Evolutionary conservation across 495 filamentous ascomycete species (phyloP).

Genomic region (Saxispiralis lemnorum): DNA sequence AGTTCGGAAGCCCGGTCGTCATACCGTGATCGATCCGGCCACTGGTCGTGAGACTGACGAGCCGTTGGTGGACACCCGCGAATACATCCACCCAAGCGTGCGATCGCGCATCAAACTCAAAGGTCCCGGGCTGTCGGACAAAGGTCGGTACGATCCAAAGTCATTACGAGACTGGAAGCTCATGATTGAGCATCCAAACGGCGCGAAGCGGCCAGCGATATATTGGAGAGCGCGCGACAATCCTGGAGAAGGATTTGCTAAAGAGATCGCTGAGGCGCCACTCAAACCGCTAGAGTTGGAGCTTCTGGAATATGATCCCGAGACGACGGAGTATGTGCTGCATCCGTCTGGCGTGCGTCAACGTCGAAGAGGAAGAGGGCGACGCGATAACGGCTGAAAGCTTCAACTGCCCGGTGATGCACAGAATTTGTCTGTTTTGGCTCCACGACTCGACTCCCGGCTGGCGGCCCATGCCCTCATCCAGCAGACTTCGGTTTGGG

Average conservation of each 20-base stretch:
- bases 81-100: conserved; percentile 46
- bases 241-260: conserved; percentile 14
- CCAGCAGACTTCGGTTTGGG: conserved; percentile 12
- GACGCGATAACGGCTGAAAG: background rate
- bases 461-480: background rate
- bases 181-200: conserved; percentile 19
- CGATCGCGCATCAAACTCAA: conserved; percentile 36
- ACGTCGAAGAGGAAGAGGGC: background rate
- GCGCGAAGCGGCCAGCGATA: conserved; percentile 16
- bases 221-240: conserved; percentile 19
- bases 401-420: background rate
- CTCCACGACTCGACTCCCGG: background rate
- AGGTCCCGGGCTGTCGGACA: conserved; percentile 41
- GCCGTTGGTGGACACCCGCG: conserved; percentile 41
- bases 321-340: conserved; percentile 22
- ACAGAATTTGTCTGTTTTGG: too few relatives aligned
- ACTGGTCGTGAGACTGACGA: conserved; percentile 25
- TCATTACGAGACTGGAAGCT: conserved; percentile 32
- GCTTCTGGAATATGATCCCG: conserved; percentile 19
- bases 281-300: conserved; percentile 22
- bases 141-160: conserved; percentile 33
- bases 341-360: conserved; percentile 15
- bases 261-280: conserved; percentile 22
- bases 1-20: conserved; percentile 39
- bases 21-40: conserved; percentile 36